These are phyloP conservation scores for Schoenoplectus triqueter DNA, from an alignment of 202 grass and related monocot species.

Conservation along the genomic window DNA sequence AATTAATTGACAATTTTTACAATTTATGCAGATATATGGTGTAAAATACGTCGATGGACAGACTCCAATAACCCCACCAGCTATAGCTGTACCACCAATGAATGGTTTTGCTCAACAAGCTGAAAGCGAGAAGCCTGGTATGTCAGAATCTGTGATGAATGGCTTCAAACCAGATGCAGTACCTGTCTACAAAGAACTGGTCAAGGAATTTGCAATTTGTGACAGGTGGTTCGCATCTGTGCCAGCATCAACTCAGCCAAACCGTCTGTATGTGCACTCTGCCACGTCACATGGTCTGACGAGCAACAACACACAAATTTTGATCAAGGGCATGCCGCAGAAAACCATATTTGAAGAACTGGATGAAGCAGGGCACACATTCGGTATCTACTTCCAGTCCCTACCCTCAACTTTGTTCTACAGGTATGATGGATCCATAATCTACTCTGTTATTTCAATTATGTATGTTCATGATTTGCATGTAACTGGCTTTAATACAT, in stretches of 20 bases:
- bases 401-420: slow-evolving; percentile 75
- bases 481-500: neutral
- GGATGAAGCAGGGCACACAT: slow-evolving; percentile 58
- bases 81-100: slow-evolving; percentile 49
- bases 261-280: slow-evolving; percentile 79
- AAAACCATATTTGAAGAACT: slow-evolving; percentile 82
- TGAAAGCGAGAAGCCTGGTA: slow-evolving; percentile 52
- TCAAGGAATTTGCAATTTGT: slow-evolving; percentile 71
- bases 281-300: slow-evolving; percentile 70
- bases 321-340: slow-evolving; percentile 58
- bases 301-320: slow-evolving; percentile 56
- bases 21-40: slow-evolving; percentile 52
- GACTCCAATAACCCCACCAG: slow-evolving; percentile 53
- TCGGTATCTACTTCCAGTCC: slow-evolving; percentile 87
- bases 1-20: too few species aligned
- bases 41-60: slow-evolving; percentile 42
- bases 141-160: slow-evolving; percentile 65
- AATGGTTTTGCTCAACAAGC: slow-evolving; percentile 83
- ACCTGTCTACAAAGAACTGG: slow-evolving; percentile 70
- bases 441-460: slow-evolving; percentile 11
- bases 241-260: slow-evolving; percentile 85
- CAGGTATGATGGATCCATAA: slow-evolving; percentile 32
- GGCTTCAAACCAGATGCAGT: slow-evolving; percentile 70
- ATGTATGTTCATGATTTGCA: neutral
- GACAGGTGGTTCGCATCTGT: slow-evolving; percentile 85